Evolutionary conservation across 2,329 filamentous ascomycete genomes (phyloP).

Genomic region (Aspergillus uvarum): DNA sequence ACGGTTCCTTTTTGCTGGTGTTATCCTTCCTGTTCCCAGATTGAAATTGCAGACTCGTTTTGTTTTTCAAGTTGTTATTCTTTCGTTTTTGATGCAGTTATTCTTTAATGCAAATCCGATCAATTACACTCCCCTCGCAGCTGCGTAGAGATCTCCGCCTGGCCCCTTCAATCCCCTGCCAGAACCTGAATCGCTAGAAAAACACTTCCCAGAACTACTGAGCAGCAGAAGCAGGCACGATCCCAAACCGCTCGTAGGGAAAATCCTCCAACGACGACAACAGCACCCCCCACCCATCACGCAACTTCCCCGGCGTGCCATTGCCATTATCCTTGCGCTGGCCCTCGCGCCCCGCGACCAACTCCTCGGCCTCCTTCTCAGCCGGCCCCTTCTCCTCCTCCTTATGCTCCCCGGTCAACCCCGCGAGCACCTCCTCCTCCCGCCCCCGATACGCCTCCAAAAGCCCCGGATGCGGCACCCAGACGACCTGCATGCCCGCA

Average conservation of each 20-base stretch:
- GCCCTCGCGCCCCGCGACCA: conserved; percentile 22
- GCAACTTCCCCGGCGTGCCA: conserved; percentile 54
- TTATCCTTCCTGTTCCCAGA: too few relatives aligned
- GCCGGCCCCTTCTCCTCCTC: conserved; percentile 48
- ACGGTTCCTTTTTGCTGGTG: not conserved
- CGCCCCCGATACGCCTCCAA: conserved; percentile 72
- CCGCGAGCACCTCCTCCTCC: conserved; percentile 80
- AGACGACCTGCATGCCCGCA: conserved; percentile 92
- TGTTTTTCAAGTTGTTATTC: too few relatives aligned
- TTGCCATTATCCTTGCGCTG: conserved; percentile 43
- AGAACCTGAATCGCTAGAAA: not conserved
- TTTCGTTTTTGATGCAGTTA: too few relatives aligned
- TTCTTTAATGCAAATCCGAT: too few relatives aligned
- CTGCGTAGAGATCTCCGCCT: too few relatives aligned
- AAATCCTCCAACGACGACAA: conserved; percentile 58
- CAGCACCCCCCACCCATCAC: conserved; percentile 61
- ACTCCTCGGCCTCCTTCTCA: conserved; percentile 41
- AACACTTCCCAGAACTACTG: not conserved
- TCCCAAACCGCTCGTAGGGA: conserved; percentile 60
- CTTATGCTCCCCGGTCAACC: conserved; percentile 69
- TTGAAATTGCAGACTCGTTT: too few relatives aligned
- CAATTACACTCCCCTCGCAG: too few relatives aligned
- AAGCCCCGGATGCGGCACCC: conserved; percentile 82
- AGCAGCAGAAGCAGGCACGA: conserved; percentile 32
- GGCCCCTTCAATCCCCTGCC: too few relatives aligned